Percentiles rank a stretch among this genome's conserved stretches.
These are phyloP conservation scores for Sodiomyces alkalinus DNA, from an alignment of 2,329 filamentous ascomycete species.

Conservation along the genomic window DNA sequence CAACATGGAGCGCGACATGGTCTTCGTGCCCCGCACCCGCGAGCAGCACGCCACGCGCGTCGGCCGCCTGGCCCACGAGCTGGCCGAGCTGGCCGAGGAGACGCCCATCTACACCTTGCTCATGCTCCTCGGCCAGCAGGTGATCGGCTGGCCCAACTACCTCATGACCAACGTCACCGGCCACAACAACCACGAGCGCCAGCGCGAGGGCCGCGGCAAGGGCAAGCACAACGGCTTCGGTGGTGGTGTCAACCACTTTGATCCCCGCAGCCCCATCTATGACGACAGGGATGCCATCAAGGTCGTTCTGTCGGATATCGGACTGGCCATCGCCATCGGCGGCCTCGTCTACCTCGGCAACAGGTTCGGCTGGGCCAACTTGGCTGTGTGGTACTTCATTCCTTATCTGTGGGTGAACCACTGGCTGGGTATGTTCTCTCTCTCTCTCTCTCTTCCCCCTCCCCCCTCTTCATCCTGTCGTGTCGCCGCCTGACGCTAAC, in stretches of 20 bases:
- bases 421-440: slow-evolving; percentile 69
- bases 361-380: slow-evolving; percentile 70
- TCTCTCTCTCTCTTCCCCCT: background rate
- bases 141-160: slow-evolving; percentile 88
- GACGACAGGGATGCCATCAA: slow-evolving; percentile 82
- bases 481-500: background rate
- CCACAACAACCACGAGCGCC: slow-evolving; percentile 85
- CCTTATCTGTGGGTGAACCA: slow-evolving; percentile 98
- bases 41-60: slow-evolving; percentile 63
- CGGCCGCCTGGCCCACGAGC: slow-evolving; percentile 62
- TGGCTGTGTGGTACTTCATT: slow-evolving; percentile 86
- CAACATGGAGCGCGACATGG: slow-evolving; percentile 96
- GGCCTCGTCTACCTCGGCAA: slow-evolving; percentile 55
- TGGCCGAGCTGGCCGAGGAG: slow-evolving; percentile 85
- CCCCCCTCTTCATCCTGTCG: no score
- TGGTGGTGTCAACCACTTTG: slow-evolving; percentile 87
- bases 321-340: slow-evolving; percentile 47
- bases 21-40: slow-evolving; percentile 88
- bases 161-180: slow-evolving; percentile 85
- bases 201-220: slow-evolving; percentile 82
- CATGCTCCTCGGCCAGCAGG: slow-evolving; percentile 68
- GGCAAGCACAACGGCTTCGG: slow-evolving; percentile 77
- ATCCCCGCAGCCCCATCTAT: slow-evolving; percentile 75
- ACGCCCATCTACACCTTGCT: slow-evolving; percentile 70
- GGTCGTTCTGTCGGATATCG: slow-evolving; percentile 76